Base-by-base conservation (phyloP, 495 filamentous ascomycete species). In the Pseudoneurospora amorphoporcata region DNA sequence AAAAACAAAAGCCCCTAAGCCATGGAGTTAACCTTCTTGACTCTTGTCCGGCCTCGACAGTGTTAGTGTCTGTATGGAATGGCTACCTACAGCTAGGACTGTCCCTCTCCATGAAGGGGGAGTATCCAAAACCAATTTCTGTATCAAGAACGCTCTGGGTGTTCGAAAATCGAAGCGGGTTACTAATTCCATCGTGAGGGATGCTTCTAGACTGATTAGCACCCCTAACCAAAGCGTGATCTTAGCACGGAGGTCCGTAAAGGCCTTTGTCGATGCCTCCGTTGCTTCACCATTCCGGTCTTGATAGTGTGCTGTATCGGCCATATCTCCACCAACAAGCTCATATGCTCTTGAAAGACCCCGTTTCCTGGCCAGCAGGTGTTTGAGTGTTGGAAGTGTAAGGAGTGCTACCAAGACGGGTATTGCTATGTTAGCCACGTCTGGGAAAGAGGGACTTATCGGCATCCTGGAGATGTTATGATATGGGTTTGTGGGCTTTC, bases 281-380 rank as follows among this genome's bases (percentile, higher is more conserved):
- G 86, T 88, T 37, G 87, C 84, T 42, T 75, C 73, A 53, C 87
- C 88, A 78, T 89, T 88, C 71, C 81, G 75, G 73, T 89, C 88
- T 77, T 86, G 75, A 72, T 88, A 89, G 7, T 53, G 23, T 32
- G 53, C 73, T n/a, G 45, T 14, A 58, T 72, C 68, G 12, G 47
- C 42, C 35, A 42, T 69, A 61, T 70, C 58, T n/a, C 68, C 42
- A 41, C n/a, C 19, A 39, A 71, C 12, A 12, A 39, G 39, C 53
- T 8, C 53, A 17, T 65, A 35, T 32, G 4, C 53, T 65, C 53
- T 65, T 35, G 53, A 23, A 8, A 65, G 7, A 65, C 29, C 29
- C 53, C 29, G n/a, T 16, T 45, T 38, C 8, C 38, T 71, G 43
- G 16, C 7, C 17, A 68, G 35, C 23, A 39, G 29, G 17, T 68